A percentile compares a stretch with the other conserved stretches of the same genome.
phyloP scores from a whole-genome alignment of 768 basidiomycete genomes.

The Kwoniella shandongensis region DNA sequence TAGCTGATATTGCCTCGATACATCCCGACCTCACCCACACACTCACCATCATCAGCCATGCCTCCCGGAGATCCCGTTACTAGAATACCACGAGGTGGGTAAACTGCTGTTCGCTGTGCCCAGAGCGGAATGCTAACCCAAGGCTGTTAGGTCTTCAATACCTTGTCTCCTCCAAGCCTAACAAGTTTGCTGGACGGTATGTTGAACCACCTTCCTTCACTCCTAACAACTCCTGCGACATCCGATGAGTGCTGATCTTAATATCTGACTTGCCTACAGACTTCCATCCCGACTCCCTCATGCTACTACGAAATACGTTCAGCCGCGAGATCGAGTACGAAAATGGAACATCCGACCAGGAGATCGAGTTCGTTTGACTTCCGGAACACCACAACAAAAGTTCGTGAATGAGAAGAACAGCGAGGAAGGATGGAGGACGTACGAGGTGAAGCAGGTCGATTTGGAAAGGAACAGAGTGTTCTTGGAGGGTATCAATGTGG shows the following conservation, averaged over 20 bases:
- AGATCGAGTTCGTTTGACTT: constrained; percentile 46
- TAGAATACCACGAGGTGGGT: constrained; percentile 26
- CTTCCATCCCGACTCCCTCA: constrained; percentile 37
- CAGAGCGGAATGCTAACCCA: neutral
- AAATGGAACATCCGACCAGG: constrained; percentile 50
- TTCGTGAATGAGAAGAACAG: constrained; percentile 37
- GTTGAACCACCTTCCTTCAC: neutral
- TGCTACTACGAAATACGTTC: constrained; percentile 33
- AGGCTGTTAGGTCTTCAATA: constrained; percentile 13
- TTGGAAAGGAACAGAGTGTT: constrained; percentile 45
- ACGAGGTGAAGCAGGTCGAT: constrained; percentile 43
- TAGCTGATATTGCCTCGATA: too few species aligned
- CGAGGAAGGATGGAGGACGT: constrained; percentile 45
- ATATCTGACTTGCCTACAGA: too few species aligned
- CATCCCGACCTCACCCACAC: too few species aligned
- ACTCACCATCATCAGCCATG: constrained; percentile 8
- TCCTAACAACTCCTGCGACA: neutral
- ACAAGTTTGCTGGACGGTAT: constrained; percentile 19
- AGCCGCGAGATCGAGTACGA: constrained; percentile 37
- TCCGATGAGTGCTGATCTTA: too few species aligned
- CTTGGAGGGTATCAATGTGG: constrained; percentile 43
- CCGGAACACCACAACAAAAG: constrained; percentile 45
- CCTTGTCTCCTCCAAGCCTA: constrained; percentile 12
- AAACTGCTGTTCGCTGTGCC: too few species aligned
- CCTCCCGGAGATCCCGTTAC: constrained; percentile 16